Conservation (phyloP, 495 filamentous ascomycete species). For the Trichoderma erinaceum region DNA sequence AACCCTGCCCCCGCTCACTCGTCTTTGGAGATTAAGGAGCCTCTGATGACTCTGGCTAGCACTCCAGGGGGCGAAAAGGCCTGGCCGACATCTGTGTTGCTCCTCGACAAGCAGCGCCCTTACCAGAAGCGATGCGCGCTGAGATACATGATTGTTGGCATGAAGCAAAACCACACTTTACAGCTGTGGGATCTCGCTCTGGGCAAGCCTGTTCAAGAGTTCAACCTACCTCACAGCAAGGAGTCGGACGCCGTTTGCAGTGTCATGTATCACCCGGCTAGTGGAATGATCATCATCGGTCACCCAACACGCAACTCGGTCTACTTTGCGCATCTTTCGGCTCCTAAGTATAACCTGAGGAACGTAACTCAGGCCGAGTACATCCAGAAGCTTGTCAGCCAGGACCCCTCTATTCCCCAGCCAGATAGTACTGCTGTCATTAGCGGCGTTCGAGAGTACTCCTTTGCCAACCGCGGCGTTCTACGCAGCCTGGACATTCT, state of each 20-base stretch:
- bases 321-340: conserved; percentile 92
- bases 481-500: conserved; percentile 87
- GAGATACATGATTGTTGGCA: conserved; percentile 90
- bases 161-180: conserved; percentile 98
- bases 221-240: conserved; percentile 92
- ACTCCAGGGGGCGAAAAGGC: conserved; percentile 77
- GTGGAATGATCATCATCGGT: conserved; percentile 87
- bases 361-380: conserved; percentile 80
- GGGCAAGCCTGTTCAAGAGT: conserved; percentile 89
- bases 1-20: conserved; percentile 46
- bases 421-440: conserved; percentile 93
- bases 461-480: conserved; percentile 79
- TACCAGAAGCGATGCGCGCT: conserved; percentile 80
- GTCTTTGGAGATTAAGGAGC: conserved; percentile 66
- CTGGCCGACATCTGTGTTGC: conserved; percentile 90
- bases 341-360: conserved; percentile 79
- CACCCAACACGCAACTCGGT: conserved; percentile 96
- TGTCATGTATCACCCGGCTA: conserved; percentile 81
- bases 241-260: conserved; percentile 97
- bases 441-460: conserved; percentile 90
- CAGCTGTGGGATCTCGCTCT: conserved; percentile 98
- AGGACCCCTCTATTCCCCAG: conserved; percentile 66
- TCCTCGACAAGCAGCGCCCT: conserved; percentile 90
- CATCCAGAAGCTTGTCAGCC: conserved; percentile 64
- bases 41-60: conserved; percentile 70